Conservation (phyloP, 2,329 filamentous ascomycete genomes). For the Xylariaceae sp. region DNA sequence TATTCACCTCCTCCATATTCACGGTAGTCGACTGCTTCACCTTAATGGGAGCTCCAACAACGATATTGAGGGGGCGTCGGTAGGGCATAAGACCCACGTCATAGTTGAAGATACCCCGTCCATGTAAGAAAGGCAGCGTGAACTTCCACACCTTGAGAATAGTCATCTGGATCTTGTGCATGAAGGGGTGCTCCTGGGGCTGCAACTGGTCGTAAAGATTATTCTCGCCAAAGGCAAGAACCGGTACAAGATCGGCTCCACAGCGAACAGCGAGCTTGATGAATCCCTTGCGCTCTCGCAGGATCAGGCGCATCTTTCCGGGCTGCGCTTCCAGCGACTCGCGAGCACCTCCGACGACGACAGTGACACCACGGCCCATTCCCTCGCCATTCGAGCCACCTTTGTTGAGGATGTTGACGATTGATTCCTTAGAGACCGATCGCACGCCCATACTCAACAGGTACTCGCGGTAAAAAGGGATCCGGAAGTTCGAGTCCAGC, state of each 20-base stretch:
- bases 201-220: slow-evolving; percentile 89
- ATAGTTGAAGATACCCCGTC: slow-evolving; percentile 92
- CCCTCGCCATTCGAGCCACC: slow-evolving; percentile 74
- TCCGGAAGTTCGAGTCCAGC: slow-evolving; percentile 90
- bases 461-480: slow-evolving; percentile 92
- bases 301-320: slow-evolving; percentile 67
- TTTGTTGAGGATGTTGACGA: slow-evolving; percentile 77
- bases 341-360: slow-evolving; percentile 86
- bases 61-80: slow-evolving; percentile 77
- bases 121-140: slow-evolving; percentile 85
- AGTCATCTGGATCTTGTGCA: slow-evolving; percentile 77
- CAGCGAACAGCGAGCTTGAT: slow-evolving; percentile 87
- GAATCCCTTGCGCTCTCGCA: slow-evolving; percentile 84
- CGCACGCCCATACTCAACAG: slow-evolving; percentile 81
- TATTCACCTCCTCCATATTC: slow-evolving; percentile 68
- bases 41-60: slow-evolving; percentile 76
- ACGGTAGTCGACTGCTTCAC: slow-evolving; percentile 61
- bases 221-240: slow-evolving; percentile 91
- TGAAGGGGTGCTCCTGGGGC: slow-evolving; percentile 67
- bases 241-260: slow-evolving; percentile 90
- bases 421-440: slow-evolving; percentile 86
- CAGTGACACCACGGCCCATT: slow-evolving; percentile 92
- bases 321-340: slow-evolving; percentile 89
- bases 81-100: slow-evolving; percentile 97
- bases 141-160: slow-evolving; percentile 86